Percentiles rank a stretch among this genome's conserved stretches.
Evolutionary conservation across 2,329 filamentous ascomycete genomes (phyloP).

Genomic region (Colletotrichum eleusines): DNA sequence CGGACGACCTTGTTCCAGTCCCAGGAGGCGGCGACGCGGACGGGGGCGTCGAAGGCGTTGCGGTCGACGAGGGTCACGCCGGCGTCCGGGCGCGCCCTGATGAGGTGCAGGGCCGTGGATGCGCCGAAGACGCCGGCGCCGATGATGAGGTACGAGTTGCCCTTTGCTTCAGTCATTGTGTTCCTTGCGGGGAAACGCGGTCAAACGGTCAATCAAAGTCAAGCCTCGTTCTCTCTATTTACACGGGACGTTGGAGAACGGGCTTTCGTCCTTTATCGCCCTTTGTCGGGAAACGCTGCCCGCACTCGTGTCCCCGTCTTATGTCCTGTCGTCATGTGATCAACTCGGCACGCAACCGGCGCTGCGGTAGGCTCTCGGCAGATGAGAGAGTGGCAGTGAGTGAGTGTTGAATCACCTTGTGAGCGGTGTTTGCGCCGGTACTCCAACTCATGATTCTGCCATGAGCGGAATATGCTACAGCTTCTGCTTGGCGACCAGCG

Average conservation of each 20-base stretch:
- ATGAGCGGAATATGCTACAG: background rate
- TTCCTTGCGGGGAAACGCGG: background rate
- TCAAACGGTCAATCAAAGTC: background rate
- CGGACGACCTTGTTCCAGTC: slow-evolving; percentile 56
- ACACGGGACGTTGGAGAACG: background rate
- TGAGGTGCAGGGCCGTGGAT: slow-evolving; percentile 62
- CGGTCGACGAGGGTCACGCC: slow-evolving; percentile 47
- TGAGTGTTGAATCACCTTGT: background rate
- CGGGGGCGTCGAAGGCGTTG: slow-evolving; percentile 43
- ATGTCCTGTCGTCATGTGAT: slow-evolving; percentile 36
- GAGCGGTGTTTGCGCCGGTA: background rate
- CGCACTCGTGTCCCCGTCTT: slow-evolving; percentile 23
- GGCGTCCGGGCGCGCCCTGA: slow-evolving; percentile 43
- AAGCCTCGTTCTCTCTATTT: background rate
- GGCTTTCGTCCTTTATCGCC: background rate
- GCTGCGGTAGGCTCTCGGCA: background rate
- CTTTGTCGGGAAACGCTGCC: slow-evolving; percentile 22
- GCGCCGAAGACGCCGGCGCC: slow-evolving; percentile 65
- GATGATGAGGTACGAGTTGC: slow-evolving; percentile 54
- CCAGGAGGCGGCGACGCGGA: slow-evolving; percentile 46
- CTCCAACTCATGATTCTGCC: background rate
- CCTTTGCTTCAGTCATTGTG: background rate
- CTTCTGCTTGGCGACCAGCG: too few species aligned
- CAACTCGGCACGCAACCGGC: slow-evolving; percentile 21
- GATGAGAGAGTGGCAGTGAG: too few species aligned